Evolutionary conservation across 163 green algal species (phyloP).

Genomic region (Smithsoniella earleae): DNA sequence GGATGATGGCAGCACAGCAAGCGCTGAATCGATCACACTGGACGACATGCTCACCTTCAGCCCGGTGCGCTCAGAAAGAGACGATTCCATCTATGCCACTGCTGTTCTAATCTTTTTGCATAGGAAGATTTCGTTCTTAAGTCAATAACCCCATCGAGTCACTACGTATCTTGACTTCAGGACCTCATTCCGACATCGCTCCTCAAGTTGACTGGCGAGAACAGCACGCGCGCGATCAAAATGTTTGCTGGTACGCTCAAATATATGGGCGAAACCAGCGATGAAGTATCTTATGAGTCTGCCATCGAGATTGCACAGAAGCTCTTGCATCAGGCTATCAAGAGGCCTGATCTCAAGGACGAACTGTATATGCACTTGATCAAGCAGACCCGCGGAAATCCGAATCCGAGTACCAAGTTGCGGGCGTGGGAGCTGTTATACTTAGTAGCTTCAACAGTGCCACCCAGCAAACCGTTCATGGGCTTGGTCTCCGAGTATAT

Average conservation of each 20-base stretch:
- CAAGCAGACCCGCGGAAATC: constrained; percentile 83
- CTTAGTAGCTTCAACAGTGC: constrained; percentile 71
- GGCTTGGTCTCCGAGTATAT: constrained; percentile 82
- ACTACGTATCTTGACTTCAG: constrained; percentile 36
- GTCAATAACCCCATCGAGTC: background rate
- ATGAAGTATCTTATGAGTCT: constrained; percentile 40
- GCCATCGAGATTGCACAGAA: constrained; percentile 73
- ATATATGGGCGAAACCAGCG: constrained; percentile 71
- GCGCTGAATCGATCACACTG: constrained; percentile 15
- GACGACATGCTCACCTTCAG: constrained; percentile 30
- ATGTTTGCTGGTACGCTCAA: constrained; percentile 81
- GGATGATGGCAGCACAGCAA: background rate
- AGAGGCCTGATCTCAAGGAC: constrained; percentile 77
- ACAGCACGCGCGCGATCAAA: constrained; percentile 76
- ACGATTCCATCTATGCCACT: too few relatives aligned
- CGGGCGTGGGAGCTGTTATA: constrained; percentile 83
- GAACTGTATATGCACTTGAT: constrained; percentile 94
- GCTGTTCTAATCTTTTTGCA: background rate
- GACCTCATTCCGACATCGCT: constrained; percentile 78
- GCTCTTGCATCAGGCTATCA: constrained; percentile 68
- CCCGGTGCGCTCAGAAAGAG: too few relatives aligned
- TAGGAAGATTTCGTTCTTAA: background rate
- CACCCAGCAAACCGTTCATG: constrained; percentile 77
- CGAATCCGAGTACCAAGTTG: constrained; percentile 35
- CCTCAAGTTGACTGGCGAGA: constrained; percentile 74